Evolutionary conservation across 176 grass and related monocot genomes (phyloP).

Genomic region (Stipa capillata): DNA sequence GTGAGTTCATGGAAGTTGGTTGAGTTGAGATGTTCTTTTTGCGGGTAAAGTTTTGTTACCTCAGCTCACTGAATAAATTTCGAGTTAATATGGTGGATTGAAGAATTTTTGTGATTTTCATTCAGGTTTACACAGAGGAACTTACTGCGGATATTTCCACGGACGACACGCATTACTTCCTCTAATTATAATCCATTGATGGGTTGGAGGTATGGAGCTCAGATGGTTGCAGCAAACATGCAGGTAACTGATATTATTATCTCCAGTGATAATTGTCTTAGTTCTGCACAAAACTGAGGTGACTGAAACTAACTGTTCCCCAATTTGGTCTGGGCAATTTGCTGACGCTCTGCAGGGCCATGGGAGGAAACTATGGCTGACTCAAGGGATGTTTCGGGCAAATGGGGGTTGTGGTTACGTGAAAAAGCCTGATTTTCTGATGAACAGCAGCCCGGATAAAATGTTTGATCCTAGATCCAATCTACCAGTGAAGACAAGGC

Average conservation of each 20-base stretch:
- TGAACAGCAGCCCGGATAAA: slow-evolving; percentile 11
- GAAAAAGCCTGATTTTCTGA: slow-evolving; percentile 70
- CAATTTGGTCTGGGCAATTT: not conserved
- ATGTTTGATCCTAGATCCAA: slow-evolving; percentile 43
- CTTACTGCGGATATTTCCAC: slow-evolving; percentile 59
- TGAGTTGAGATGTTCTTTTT: not conserved
- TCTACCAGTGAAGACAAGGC: slow-evolving; percentile 36
- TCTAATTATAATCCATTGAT: slow-evolving; percentile 75
- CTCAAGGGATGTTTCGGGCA: slow-evolving; percentile 75
- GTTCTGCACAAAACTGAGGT: not conserved
- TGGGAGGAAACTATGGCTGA: slow-evolving; percentile 72
- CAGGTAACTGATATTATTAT: slow-evolving; percentile 23
- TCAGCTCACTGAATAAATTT: not conserved
- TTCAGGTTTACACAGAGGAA: slow-evolving; percentile 71
- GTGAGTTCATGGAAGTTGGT: too few relatives aligned
- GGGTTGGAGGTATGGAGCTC: slow-evolving; percentile 65
- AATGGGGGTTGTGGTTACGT: slow-evolving; percentile 92
- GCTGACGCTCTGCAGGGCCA: slow-evolving; percentile 29
- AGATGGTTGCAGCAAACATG: slow-evolving; percentile 92
- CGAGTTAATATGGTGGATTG: not conserved
- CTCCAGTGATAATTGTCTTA: not conserved
- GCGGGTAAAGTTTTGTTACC: not conserved
- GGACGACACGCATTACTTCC: slow-evolving; percentile 49
- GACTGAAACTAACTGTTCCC: not conserved
- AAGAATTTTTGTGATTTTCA: not conserved